Base-by-base conservation (phyloP, 352 stramenopile species). In the Globisporangium carolinianum region DNA sequence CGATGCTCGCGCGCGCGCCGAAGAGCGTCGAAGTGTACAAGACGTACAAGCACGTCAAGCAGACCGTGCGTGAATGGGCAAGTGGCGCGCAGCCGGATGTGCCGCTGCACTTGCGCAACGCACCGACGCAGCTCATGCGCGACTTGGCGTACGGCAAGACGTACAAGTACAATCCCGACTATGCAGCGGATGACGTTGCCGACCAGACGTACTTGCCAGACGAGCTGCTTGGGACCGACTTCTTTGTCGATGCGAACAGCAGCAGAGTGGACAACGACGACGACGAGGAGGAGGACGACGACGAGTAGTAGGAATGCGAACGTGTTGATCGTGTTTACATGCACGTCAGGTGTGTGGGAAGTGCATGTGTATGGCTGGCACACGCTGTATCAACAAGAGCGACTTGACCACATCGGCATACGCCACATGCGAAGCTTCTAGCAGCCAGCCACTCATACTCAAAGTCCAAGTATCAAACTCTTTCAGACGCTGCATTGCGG, bases 121-220 rank as follows among this genome's bases (percentile, higher is more conserved):
- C 86, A 5, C 85, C 84, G 0, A 95, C 85, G 12, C 73, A 72
- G 47, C 71, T 91, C 17, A 94, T 94, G 85, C 70, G 84, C 42
- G 58, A 83, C n/a, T 42, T 91, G 9, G 84, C 81, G 1, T 95
- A 89, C 52, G 79, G 73, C 14, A 76, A 88, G 42, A 79, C 79
- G 14, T 95, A 95, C 61, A 77, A 85, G 58, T 95, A 95, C 63
- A 95, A 95, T 45, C 83, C 83, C 3, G 64, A 89, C 60, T 87
- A 79, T 55, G 76, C 73, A 2, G 63, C 68, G 0, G 73, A 90
- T 36, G 81, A 91, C 53, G 62, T 81, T 0, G 79, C 79, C 46
- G 69, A 93, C 55, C 86, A 96, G 57, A 93, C 83, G n/a, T 96
- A 96, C 66, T 35, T 96, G 15, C 86, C 86, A 3, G 61, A 73